phyloP scores from a whole-genome alignment of 176 grass and related monocot genomes.

The maize (Zea mays) region DNA sequence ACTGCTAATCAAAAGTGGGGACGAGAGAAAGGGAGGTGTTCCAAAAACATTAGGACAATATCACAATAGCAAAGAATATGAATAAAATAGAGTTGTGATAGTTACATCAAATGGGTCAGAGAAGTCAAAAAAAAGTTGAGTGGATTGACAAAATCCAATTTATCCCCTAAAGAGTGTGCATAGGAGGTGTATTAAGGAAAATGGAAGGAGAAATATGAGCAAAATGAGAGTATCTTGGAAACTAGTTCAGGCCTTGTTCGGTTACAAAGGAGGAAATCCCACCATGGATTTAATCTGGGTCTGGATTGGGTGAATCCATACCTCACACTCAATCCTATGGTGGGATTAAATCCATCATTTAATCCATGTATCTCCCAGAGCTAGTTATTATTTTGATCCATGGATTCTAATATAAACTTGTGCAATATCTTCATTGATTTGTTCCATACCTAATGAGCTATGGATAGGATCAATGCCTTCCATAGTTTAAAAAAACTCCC shows the following conservation, averaged over 20 bases:
- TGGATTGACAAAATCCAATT: neutral
- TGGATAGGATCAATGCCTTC: too few relatives aligned
- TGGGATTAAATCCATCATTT: too few relatives aligned
- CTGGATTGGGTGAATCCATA: too few relatives aligned
- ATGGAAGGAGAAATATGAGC: neutral
- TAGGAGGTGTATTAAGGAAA: conserved; percentile 1
- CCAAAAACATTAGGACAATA: conserved; percentile 10
- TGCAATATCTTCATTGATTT: too few relatives aligned
- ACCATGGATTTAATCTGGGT: too few relatives aligned
- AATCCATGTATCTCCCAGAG: too few relatives aligned
- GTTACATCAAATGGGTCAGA: conserved; percentile 23
- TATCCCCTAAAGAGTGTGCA: neutral
- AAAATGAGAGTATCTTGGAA: conserved; percentile 8
- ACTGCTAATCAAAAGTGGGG: neutral
- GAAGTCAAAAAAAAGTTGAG: neutral
- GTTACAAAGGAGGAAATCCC: too few relatives aligned
- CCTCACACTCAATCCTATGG: too few relatives aligned
- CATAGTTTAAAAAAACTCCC: too few relatives aligned
- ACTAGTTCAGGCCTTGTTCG: neutral
- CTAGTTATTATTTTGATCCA: too few relatives aligned
- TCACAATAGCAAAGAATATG: conserved; percentile 12
- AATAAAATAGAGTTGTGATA: neutral
- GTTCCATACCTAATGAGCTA: too few relatives aligned
- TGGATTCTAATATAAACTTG: too few relatives aligned
- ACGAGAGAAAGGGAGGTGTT: neutral